Evolutionary conservation across 2,329 filamentous ascomycete species (phyloP).

Genomic region (Pestalotiopsis sp.): DNA sequence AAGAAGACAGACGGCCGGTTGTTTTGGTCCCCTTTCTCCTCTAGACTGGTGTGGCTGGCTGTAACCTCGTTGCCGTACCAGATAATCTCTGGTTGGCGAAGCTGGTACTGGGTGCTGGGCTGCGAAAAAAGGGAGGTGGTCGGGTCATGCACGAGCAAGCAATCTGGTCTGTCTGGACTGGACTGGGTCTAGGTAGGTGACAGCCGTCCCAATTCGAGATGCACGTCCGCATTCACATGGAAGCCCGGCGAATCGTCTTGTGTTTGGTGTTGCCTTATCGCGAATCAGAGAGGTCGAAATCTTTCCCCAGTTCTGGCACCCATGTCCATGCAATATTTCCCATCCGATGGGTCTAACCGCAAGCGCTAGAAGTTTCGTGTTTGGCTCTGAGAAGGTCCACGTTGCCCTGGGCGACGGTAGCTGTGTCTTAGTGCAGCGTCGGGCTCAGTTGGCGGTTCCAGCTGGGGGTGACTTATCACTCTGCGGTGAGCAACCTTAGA

Average conservation of each 20-base stretch:
- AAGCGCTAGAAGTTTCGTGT: constrained; percentile 8
- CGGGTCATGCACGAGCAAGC: background rate
- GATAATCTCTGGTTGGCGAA: background rate
- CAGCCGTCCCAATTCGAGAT: background rate
- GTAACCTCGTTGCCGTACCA: background rate
- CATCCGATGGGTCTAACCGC: background rate
- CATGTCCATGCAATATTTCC: background rate
- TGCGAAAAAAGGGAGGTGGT: background rate
- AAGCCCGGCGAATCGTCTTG: background rate
- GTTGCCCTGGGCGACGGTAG: constrained; percentile 7
- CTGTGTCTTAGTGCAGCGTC: background rate
- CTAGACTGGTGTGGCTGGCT: background rate
- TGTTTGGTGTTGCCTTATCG: background rate
- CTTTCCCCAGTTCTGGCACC: background rate
- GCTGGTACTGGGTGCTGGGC: background rate
- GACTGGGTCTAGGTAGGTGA: background rate
- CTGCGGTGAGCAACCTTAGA: background rate
- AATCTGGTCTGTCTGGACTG: background rate
- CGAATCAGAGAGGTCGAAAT: background rate
- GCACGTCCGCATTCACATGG: background rate
- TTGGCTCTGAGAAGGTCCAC: constrained; percentile 4
- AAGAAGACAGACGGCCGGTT: background rate
- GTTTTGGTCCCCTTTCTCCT: background rate
- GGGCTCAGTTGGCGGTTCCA: background rate
- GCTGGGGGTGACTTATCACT: background rate